Evolutionary conservation across 2,329 filamentous ascomycete species (phyloP).

Genomic region (Dothistroma pini): DNA sequence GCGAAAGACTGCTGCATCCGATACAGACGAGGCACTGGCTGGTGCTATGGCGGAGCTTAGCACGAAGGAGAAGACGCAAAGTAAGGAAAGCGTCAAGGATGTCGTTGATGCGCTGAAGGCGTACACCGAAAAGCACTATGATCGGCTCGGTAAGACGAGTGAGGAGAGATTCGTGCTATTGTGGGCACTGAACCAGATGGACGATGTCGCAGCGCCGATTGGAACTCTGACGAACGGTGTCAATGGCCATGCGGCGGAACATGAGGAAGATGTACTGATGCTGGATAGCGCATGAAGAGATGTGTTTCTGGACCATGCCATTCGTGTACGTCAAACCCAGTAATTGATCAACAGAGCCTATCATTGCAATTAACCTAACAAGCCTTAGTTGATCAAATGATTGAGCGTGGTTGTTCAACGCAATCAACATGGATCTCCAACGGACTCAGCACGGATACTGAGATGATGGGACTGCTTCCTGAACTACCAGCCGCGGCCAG

Average conservation of each 20-base stretch:
- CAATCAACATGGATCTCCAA: too few species aligned
- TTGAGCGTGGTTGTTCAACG: too few species aligned
- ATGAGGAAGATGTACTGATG: conserved; percentile 22
- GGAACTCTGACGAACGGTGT: conserved; percentile 15
- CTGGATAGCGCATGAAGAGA: conserved; percentile 13
- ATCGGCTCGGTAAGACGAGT: conserved; percentile 79
- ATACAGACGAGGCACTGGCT: conserved; percentile 29
- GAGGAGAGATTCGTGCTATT: conserved; percentile 94
- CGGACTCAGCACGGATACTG: too few species aligned
- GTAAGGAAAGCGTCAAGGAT: conserved; percentile 69
- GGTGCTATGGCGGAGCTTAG: conserved; percentile 32
- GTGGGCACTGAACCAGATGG: conserved; percentile 92
- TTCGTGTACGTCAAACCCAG: not conserved
- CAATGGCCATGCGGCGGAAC: conserved; percentile 9
- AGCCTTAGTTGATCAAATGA: too few species aligned
- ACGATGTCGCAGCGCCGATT: conserved; percentile 52
- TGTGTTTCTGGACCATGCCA: not conserved
- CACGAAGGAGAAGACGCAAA: conserved; percentile 37
- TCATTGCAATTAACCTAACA: too few species aligned
- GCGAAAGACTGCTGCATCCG: conserved; percentile 27
- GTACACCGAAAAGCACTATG: conserved; percentile 92
- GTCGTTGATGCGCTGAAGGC: conserved; percentile 81
- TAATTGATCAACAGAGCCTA: not conserved
- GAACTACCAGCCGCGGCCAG: too few species aligned
- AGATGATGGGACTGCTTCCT: too few species aligned